A percentile compares a stretch with the other conserved stretches of the same genome.
phyloP scores from a whole-genome alignment of 768 basidiomycete genomes.

The Wakefieldia striispora region DNA sequence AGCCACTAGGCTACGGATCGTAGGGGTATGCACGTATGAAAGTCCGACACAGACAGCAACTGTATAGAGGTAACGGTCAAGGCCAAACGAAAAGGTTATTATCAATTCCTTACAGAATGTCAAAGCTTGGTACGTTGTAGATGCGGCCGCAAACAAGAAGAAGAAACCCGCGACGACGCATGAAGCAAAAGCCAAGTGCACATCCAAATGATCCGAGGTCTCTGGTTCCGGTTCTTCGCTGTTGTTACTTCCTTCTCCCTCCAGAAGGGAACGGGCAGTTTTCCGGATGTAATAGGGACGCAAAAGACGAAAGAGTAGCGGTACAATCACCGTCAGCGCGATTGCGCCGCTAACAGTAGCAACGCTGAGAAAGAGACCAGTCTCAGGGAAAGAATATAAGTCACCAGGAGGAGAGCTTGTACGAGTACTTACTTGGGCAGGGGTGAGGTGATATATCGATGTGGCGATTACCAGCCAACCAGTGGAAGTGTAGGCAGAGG shows the following conservation, averaged over 20 bases:
- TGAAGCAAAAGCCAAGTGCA: conserved; percentile 25
- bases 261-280: background rate
- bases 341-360: conserved; percentile 16
- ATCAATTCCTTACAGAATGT: conserved; percentile 13
- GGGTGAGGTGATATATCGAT: conserved; percentile 25
- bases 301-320: conserved; percentile 23
- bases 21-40: conserved; percentile 13
- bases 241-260: background rate
- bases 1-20: conserved; percentile 24
- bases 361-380: conserved; percentile 25
- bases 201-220: conserved; percentile 29
- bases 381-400: conserved; percentile 15
- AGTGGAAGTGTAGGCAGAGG: conserved; percentile 7
- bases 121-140: conserved; percentile 4
- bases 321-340: conserved; percentile 19
- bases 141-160: conserved; percentile 12
- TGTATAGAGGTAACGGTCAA: conserved; percentile 5
- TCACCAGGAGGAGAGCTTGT: background rate
- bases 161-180: conserved; percentile 16
- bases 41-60: conserved; percentile 20
- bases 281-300: conserved; percentile 24
- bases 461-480: conserved; percentile 27
- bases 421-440: conserved; percentile 21
- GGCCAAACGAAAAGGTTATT: background rate
- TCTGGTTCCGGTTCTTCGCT: background rate